A percentile compares a stretch with the other conserved stretches of the same genome.
Conservation (phyloP, 129 eudicot species). For the Arctium lappa region DNA sequence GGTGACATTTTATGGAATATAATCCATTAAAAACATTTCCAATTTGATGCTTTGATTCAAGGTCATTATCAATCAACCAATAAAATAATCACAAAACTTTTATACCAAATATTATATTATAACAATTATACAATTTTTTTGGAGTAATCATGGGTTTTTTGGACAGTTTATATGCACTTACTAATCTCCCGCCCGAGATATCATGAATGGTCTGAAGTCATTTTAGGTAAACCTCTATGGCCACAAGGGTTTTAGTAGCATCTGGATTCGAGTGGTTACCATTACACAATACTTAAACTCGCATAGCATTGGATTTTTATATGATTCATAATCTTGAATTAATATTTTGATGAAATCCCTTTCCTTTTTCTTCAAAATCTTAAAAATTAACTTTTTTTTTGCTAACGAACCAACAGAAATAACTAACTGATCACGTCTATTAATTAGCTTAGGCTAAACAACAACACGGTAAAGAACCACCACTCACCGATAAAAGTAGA, state of each 20-base stretch:
- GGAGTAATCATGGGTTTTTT: background rate
- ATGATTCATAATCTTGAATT: background rate
- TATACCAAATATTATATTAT: background rate
- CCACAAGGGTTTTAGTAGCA: too few species aligned
- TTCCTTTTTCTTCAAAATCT: background rate
- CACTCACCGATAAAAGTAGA: background rate
- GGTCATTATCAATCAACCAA: background rate
- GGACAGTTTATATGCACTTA: background rate
- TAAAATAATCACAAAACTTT: background rate
- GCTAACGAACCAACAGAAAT: background rate
- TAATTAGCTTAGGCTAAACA: background rate
- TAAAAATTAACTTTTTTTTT: too few species aligned
- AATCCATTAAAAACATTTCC: background rate
- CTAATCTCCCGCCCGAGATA: background rate
- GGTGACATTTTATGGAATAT: constrained; percentile 17
- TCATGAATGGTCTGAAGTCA: background rate
- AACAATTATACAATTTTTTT: background rate
- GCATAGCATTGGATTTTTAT: background rate
- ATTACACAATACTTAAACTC: too few species aligned
- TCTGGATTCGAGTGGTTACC: too few species aligned
- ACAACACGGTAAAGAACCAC: too few species aligned
- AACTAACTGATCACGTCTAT: background rate
- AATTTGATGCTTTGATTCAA: constrained; percentile 19
- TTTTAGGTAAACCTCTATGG: background rate
- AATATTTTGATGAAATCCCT: background rate